Evolutionary conservation across 2,329 filamentous ascomycete species (phyloP).

Genomic region (Chlorencoelia australis): DNA sequence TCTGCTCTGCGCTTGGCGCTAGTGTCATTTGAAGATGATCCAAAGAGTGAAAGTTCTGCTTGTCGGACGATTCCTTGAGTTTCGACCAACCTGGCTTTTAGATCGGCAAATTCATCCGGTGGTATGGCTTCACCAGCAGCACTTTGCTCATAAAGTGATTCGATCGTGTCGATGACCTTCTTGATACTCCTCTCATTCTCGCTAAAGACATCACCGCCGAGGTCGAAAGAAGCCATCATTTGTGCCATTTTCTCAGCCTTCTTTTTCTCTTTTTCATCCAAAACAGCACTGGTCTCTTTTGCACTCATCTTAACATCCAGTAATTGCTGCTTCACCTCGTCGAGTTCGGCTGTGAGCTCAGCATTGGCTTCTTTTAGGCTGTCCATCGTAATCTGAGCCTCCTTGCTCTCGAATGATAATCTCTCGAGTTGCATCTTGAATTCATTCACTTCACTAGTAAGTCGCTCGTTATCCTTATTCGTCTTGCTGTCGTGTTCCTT

Average conservation of each 20-base stretch:
- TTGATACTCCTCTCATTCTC: conserved; percentile 82
- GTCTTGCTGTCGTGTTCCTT: conserved; percentile 79
- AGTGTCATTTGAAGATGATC: conserved; percentile 52
- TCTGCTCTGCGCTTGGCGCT: conserved; percentile 62
- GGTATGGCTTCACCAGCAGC: conserved; percentile 68
- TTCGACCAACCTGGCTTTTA: conserved; percentile 72
- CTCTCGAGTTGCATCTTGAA: conserved; percentile 96
- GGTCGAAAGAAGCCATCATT: conserved; percentile 99
- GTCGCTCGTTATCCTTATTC: conserved; percentile 81
- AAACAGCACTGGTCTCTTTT: conserved; percentile 78
- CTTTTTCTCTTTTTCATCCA: conserved; percentile 96
- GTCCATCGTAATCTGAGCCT: conserved; percentile 96
- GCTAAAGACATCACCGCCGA: conserved; percentile 86
- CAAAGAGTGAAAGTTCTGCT: conserved; percentile 76
- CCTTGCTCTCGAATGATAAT: conserved; percentile 90
- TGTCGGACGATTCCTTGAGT: conserved; percentile 89
- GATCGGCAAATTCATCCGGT: conserved; percentile 67
- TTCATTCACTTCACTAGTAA: conserved; percentile 80
- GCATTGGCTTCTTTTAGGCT: conserved; percentile 90
- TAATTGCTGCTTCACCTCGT: conserved; percentile 92
- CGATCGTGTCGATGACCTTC: conserved; percentile 73
- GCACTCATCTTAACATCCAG: conserved; percentile 94
- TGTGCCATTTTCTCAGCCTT: conserved; percentile 99
- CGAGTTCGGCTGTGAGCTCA: conserved; percentile 83
- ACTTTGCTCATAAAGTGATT: conserved; percentile 67